Base-by-base conservation (phyloP, 2,329 filamentous ascomycete species). In the Pseudogymnoascus sp. region DNA sequence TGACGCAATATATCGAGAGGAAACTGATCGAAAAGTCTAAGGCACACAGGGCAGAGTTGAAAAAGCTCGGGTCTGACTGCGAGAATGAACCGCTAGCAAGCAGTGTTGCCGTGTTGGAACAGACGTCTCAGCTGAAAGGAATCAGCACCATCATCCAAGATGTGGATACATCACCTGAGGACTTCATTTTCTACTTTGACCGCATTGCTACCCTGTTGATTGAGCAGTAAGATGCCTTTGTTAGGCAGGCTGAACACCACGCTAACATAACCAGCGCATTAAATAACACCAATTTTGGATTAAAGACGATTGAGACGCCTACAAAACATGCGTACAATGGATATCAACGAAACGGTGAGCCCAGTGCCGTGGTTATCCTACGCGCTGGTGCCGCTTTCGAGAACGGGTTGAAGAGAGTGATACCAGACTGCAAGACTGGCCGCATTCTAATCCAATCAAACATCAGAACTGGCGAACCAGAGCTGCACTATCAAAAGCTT, bases 131-230 rank as follows among this genome's bases (percentile, higher is more conserved):
- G 73, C 80, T 97, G 60, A 81, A 81, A 61, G 92, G 86, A 54
- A 96, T 99, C 83, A 92, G 90, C 72, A 97, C 92, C 0, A 89
- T 97, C 61, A 84, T 99, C 39, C 88, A 95, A 57, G 83, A 94
- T 68, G 87, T 89, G 16, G 82, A 86, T 57, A 93, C 91, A 0
- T 79, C 82, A 6, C 83, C 90, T 41, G 93, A 96, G 71, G 92
- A 97, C 68, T 97, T 97, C 72, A 90, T 96, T 64, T 97, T 97
- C 75, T 97, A 97, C 75, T 97, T 97, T 73, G 92, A 99, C 74
- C 85, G 94, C 37, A 79, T 97, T 37, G 86, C 90, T 1, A 85
- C 89, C n/a, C 79, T 97, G 59, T 79, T 97, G 25, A 84, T 97
- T 54, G 93, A 97, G 74, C 78, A 86, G 83, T 87, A 74, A 63